A percentile compares a stretch with the other conserved stretches of the same genome.
phyloP scores from a whole-genome alignment of 1,284 basidiomycete species.

The Calocybe gambosa region DNA sequence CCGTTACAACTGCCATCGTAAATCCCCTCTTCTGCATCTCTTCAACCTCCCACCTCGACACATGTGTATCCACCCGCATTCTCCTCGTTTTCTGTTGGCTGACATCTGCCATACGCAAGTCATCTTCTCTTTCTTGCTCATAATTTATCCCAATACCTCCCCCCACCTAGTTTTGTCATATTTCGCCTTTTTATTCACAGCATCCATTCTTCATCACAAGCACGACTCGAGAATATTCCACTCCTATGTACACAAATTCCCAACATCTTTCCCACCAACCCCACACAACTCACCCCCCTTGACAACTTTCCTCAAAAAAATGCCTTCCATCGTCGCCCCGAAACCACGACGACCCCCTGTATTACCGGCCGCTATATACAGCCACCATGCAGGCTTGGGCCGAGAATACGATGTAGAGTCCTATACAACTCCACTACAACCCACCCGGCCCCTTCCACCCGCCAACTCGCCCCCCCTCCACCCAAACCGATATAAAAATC shows the following conservation, averaged over 20 bases:
- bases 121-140: constrained; percentile 7
- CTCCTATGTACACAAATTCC: constrained; percentile 43
- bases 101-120: constrained; percentile 38
- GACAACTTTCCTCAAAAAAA: constrained; percentile 26
- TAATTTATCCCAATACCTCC: constrained; percentile 1
- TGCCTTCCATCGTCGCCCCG: constrained; percentile 36
- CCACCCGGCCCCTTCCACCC: constrained; percentile 16
- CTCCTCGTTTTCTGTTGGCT: constrained; percentile 64
- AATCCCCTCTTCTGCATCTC: constrained; percentile 29
- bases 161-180: constrained; percentile 31
- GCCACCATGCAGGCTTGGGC: constrained; percentile 32
- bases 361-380: constrained; percentile 27
- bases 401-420: constrained; percentile 44
- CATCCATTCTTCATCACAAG: constrained; percentile 26
- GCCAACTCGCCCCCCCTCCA: constrained; percentile 14
- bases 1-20: constrained; percentile 35
- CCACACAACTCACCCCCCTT: constrained; percentile 27
- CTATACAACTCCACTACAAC: constrained; percentile 25
- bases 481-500: constrained; percentile 12
- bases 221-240: constrained; percentile 49
- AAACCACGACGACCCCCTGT: constrained; percentile 34
- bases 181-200: constrained; percentile 26
- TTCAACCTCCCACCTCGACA: constrained; percentile 15
- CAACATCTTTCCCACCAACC: constrained; percentile 24
- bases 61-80: constrained; percentile 52